phyloP scores from a whole-genome alignment of 106 monocot genomes.

The Alisma plantagoaquatica region DNA sequence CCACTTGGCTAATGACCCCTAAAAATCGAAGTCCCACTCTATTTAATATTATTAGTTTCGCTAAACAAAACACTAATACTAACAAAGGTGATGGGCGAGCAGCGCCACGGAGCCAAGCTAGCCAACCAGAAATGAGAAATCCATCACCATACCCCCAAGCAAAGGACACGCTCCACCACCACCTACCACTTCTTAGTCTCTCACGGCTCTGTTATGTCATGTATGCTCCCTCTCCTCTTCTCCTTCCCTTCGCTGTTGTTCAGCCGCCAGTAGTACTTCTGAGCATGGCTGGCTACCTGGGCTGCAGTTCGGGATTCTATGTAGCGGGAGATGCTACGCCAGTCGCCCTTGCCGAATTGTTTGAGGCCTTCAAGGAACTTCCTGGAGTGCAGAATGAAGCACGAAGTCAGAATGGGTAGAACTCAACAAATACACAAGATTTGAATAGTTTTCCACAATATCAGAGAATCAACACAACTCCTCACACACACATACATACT shows the following conservation, averaged over 20 bases:
- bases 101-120: too few species aligned
- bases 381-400: conserved; percentile 1
- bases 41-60: too few species aligned
- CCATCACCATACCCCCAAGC: too few species aligned
- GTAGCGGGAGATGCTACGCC: conserved; percentile 28
- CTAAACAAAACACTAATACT: too few species aligned
- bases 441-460: background rate
- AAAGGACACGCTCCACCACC: background rate
- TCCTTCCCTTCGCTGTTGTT: conserved; percentile 11
- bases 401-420: too few species aligned
- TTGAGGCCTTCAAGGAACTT: conserved; percentile 24
- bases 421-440: too few species aligned
- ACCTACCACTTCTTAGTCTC: background rate
- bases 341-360: conserved; percentile 21
- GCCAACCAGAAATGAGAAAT: too few species aligned
- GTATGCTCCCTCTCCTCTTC: conserved; percentile 18
- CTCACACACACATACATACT: background rate
- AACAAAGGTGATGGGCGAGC: too few species aligned
- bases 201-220: conserved; percentile 14
- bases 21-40: too few species aligned
- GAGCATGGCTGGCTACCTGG: conserved; percentile 26
- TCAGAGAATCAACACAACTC: background rate
- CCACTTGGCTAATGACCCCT: too few species aligned
- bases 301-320: conserved; percentile 18
- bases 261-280: conserved; percentile 23